Percentiles rank a stretch among this genome's conserved stretches.
Evolutionary conservation across 2,329 filamentous ascomycete genomes (phyloP).

Genomic region (Epichloe baconii): DNA sequence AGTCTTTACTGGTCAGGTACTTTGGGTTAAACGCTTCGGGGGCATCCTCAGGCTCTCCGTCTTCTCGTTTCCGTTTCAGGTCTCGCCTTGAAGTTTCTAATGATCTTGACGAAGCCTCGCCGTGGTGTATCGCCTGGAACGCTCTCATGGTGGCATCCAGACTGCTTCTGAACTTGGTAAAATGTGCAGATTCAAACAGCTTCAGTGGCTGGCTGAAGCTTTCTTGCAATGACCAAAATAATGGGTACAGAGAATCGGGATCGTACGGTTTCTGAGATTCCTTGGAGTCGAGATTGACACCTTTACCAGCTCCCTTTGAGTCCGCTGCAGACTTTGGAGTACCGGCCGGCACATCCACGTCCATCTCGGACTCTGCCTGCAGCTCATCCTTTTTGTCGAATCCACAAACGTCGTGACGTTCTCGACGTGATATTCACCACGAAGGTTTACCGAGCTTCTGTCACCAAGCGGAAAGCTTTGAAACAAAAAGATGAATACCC

Average conservation of each 20-base stretch:
- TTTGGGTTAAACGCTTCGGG: constrained; percentile 70
- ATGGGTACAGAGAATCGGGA: constrained; percentile 65
- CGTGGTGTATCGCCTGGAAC: constrained; percentile 38
- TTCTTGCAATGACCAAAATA: constrained; percentile 89
- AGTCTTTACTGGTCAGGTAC: constrained; percentile 90
- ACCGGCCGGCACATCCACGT: constrained; percentile 43
- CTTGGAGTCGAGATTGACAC: constrained; percentile 28
- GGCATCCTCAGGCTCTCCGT: constrained; percentile 37
- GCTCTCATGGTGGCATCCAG: constrained; percentile 52
- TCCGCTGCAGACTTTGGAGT: constrained; percentile 14
- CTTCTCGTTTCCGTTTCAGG: constrained; percentile 56
- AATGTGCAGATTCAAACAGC: constrained; percentile 59
- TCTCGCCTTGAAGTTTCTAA: constrained; percentile 51
- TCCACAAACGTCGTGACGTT: constrained; percentile 76
- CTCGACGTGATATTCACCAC: constrained; percentile 90
- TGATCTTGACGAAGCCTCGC: constrained; percentile 36
- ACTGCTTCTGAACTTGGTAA: constrained; percentile 69
- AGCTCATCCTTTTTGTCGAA: constrained; percentile 18
- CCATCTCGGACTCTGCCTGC: constrained; percentile 34
- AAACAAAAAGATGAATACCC: constrained; percentile 97
- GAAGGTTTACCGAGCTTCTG: constrained; percentile 90
- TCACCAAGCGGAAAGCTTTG: constrained; percentile 95
- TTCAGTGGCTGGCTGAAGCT: constrained; percentile 82
- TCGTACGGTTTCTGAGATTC: constrained; percentile 43
- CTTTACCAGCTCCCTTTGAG: constrained; percentile 20